Conservation (phyloP, 2,329 filamentous ascomycete genomes). For the Fusarium domesticum region DNA sequence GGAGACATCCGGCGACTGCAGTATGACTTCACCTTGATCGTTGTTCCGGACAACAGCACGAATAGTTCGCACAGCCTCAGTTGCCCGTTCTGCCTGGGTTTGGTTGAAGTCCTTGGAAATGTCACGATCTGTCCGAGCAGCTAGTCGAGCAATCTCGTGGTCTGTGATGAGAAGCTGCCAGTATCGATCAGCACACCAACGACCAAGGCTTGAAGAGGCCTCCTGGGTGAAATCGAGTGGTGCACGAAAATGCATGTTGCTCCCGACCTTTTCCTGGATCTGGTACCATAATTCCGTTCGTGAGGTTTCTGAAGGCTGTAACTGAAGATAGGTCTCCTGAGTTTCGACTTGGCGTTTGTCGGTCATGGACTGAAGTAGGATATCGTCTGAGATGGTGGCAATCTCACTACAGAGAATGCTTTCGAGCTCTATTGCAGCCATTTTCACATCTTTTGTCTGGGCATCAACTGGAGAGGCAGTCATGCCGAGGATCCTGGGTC, state of each 20-base stretch:
- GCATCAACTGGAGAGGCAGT: constrained; percentile 93
- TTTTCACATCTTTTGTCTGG: constrained; percentile 62
- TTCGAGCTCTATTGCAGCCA: constrained; percentile 73
- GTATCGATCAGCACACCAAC: constrained; percentile 80
- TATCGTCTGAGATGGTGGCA: constrained; percentile 60
- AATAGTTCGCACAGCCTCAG: constrained; percentile 57
- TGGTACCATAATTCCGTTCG: constrained; percentile 63
- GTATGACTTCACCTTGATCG: constrained; percentile 38
- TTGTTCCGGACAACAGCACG: constrained; percentile 54
- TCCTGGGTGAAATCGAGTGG: constrained; percentile 58
- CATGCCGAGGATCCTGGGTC: constrained; percentile 89
- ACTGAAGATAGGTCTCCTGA: constrained; percentile 41
- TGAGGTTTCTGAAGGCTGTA: constrained; percentile 44
- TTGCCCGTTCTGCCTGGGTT: constrained; percentile 43
- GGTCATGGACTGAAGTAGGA: constrained; percentile 24
- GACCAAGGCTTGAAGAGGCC: constrained; percentile 66
- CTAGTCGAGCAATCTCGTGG: constrained; percentile 58
- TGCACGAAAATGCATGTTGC: constrained; percentile 48
- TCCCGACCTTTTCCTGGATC: constrained; percentile 46
- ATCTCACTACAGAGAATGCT: constrained; percentile 76
- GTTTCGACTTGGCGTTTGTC: constrained; percentile 49
- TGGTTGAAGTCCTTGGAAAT: constrained; percentile 17
- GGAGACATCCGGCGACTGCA: constrained; percentile 51
- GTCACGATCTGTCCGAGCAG: constrained; percentile 50
- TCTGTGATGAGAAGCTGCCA: constrained; percentile 71